Evolutionary conservation across 129 eudicot genomes (phyloP).

Genomic region (Helichrysum umbraculigerum): DNA sequence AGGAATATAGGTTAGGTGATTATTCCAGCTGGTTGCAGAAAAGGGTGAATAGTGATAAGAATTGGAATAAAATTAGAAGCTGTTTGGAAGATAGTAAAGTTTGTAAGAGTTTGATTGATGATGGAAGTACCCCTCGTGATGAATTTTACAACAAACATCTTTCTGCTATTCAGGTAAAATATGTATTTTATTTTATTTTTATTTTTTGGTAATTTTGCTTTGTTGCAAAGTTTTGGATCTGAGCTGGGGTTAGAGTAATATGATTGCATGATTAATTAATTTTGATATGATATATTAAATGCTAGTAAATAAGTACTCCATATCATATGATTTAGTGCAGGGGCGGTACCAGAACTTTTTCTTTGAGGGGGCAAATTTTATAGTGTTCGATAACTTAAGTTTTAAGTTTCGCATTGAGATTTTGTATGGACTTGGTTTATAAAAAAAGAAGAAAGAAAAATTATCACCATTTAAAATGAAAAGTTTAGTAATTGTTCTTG

Average conservation of each 20-base stretch:
- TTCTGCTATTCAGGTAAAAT: constrained; percentile 72
- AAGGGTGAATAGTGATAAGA: constrained; percentile 50
- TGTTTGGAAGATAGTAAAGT: constrained; percentile 76
- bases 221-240: constrained; percentile 21
- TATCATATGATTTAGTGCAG: background rate
- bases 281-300: background rate
- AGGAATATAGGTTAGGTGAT: constrained; percentile 83
- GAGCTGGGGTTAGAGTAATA: background rate
- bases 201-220: background rate
- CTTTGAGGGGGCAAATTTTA: too few relatives aligned
- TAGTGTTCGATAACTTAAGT: too few relatives aligned
- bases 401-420: too few relatives aligned
- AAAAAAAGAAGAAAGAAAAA: too few relatives aligned
- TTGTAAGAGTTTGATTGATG: constrained; percentile 63
- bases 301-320: background rate
- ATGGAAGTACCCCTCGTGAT: constrained; percentile 19
- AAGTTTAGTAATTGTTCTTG: too few relatives aligned
- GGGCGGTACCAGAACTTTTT: too few relatives aligned
- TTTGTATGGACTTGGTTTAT: too few relatives aligned
- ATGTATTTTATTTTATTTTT: background rate
- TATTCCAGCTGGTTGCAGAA: constrained; percentile 82
- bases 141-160: constrained; percentile 46
- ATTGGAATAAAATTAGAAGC: constrained; percentile 72
- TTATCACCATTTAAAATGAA: too few relatives aligned
- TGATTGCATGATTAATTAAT: background rate